Percentiles rank a stretch among this genome's conserved stretches.
phyloP scores from a whole-genome alignment of 306 rosid genomes.

The Aeschynomene evenia region DNA sequence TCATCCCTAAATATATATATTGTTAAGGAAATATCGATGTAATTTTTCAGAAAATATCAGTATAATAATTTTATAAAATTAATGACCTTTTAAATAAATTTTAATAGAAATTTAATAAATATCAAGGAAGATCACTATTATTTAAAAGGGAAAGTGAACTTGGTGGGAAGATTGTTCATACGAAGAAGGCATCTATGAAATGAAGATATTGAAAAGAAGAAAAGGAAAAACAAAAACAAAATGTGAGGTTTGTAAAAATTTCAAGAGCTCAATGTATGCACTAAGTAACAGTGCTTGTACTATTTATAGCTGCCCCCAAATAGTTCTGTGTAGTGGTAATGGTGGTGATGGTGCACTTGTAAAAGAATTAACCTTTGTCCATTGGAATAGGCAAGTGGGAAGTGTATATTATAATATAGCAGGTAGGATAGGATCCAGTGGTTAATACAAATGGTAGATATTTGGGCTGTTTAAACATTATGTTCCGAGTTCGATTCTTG shows the following conservation, averaged over 20 bases:
- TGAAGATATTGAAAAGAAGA: background rate
- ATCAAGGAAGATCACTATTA: too few species aligned
- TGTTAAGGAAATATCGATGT: too few species aligned
- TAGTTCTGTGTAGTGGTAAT: background rate
- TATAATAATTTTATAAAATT: too few species aligned
- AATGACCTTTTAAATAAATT: too few species aligned
- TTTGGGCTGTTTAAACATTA: too few species aligned
- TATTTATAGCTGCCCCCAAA: background rate
- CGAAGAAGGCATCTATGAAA: background rate
- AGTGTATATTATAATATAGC: background rate
- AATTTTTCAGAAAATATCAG: too few species aligned
- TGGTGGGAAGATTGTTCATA: background rate
- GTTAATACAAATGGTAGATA: too few species aligned
- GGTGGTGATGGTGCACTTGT: background rate
- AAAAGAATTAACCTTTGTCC: background rate
- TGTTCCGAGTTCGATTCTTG: too few species aligned
- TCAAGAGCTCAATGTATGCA: slow-evolving; percentile 2
- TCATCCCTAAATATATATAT: too few species aligned
- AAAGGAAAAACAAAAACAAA: background rate
- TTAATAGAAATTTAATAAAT: too few species aligned
- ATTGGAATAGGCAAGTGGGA: slow-evolving; percentile 1
- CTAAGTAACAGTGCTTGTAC: slow-evolving; percentile 11
- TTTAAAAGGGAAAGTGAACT: background rate
- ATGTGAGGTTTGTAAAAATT: background rate
- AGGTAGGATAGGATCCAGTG: too few species aligned